Evolutionary conservation across 148 eudicot species (phyloP), one percentile per base, ranked within the genome.

Genomic region (Vaccinium corymbosum): DNA sequence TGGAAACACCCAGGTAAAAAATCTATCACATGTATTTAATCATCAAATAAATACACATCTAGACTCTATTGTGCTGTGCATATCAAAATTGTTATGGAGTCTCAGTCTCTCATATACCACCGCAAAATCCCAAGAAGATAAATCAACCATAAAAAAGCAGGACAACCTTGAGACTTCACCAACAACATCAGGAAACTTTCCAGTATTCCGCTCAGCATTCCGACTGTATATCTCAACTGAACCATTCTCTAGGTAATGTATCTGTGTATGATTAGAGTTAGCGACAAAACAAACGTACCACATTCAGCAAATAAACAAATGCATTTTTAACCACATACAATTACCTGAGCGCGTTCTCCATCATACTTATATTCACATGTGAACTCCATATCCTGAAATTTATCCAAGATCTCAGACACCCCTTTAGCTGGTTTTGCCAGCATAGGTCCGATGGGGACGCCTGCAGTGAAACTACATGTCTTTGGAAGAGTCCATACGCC

Each of bases 301-400:
- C 57, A 87, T 14, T 74, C n/a, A 52, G 48, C 62, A 68, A 76
- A 84, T 55, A n/a, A 12, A 38, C 27, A 3, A 57, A 35, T 76
- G 76, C 6, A 72, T 1, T 25, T 48, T 84, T 87, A 11, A 84
- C 25, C 78, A 46, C 35, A 16, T 53, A 80, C 55, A 66, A 84
- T 88, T 85, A 95, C 97, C 92, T 95, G 99, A 85, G 99, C 99
- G 62, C 99, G 95, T 86, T 94, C 99, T 38, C 99, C 99, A 88
- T 97, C 99, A 85, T 97, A 97, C 88, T 97, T 97, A 90, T 92
- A 97, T 87, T 97, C 99, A 81, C 98, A 97, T 55, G 98, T 93
- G 86, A 86, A 97, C 68, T 88, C 94, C 90, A 86, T 94, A 87
- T 91, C 92, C 83, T 97, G 99, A 93, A 97, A 97, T 86, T 97